Evolutionary conservation across 2,329 filamentous ascomycete genomes (phyloP).

Genomic region (Neurospora crassa): DNA sequence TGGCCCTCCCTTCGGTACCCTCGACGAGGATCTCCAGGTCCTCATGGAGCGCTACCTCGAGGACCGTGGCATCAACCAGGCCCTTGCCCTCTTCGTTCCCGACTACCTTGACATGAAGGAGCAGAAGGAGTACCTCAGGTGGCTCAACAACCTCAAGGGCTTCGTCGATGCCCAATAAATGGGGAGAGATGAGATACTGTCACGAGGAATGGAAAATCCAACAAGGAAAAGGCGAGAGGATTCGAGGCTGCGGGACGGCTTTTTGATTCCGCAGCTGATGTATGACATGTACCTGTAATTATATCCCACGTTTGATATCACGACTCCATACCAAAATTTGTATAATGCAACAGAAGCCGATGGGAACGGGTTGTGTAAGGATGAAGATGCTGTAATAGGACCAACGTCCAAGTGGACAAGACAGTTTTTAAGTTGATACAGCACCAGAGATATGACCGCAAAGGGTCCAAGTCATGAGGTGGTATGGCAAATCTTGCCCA

Average conservation of each 20-base stretch:
- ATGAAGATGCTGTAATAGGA: background rate
- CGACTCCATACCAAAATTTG: background rate
- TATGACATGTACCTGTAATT: background rate
- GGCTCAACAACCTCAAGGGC: slow-evolving; percentile 78
- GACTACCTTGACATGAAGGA: slow-evolving; percentile 98
- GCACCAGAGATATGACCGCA: background rate
- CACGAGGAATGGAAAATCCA: background rate
- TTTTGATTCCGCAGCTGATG: background rate
- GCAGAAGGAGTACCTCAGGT: slow-evolving; percentile 90
- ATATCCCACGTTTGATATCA: background rate
- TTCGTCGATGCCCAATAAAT: slow-evolving; percentile 62
- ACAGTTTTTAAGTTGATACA: background rate
- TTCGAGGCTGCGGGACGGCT: background rate
- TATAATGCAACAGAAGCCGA: background rate
- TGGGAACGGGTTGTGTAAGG: background rate
- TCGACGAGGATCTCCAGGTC: slow-evolving; percentile 91
- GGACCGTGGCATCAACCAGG: slow-evolving; percentile 82
- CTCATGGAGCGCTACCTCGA: slow-evolving; percentile 90
- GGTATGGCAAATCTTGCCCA: background rate
- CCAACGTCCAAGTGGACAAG: background rate
- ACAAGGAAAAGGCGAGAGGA: background rate
- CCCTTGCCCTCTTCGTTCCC: slow-evolving; percentile 80
- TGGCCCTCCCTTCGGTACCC: slow-evolving; percentile 84
- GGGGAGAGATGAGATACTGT: slow-evolving; percentile 2
- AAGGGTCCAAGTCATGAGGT: background rate